A percentile compares a stretch with the other conserved stretches of the same genome.
Conservation (phyloP, 352 stramenopile genomes). For the Sclerospora graminicola region DNA sequence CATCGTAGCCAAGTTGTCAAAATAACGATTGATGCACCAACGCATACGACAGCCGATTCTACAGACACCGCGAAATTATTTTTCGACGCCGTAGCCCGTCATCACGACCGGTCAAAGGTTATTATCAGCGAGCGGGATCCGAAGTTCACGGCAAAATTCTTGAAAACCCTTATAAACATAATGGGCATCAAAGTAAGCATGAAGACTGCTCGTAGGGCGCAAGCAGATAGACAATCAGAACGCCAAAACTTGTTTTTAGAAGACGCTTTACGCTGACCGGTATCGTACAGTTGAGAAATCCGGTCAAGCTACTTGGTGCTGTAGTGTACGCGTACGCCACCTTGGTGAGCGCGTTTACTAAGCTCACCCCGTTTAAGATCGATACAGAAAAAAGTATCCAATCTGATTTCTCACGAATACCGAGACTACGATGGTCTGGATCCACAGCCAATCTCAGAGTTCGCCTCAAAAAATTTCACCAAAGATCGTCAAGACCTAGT, state of each 20-base stretch:
- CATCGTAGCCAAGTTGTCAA: no score
- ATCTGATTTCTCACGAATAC: not conserved
- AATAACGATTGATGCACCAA: no score
- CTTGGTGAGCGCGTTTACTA: not conserved
- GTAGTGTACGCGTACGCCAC: not conserved
- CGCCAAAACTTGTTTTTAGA: constrained; percentile 7
- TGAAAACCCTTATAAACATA: no score
- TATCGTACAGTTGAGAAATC: constrained; percentile 1
- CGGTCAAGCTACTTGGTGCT: not conserved
- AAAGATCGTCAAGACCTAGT: constrained; percentile 9
- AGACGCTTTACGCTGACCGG: constrained; percentile 10
- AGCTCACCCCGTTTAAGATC: not conserved
- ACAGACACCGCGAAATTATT: no score
- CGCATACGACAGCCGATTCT: no score
- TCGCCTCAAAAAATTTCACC: constrained; percentile 3
- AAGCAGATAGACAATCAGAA: constrained; percentile 13
- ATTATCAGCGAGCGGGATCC: not conserved
- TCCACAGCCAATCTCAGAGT: not conserved
- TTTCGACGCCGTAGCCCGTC: no score
- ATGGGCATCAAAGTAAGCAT: no score
- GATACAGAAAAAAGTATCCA: not conserved
- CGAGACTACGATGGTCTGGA: not conserved
- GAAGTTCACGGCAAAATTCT: no score
- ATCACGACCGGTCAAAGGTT: no score
- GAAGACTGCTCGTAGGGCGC: no score